A percentile compares a stretch with the other conserved stretches of the same genome.
Conservation (phyloP, 2,329 filamentous ascomycete genomes). For the Fusarium sp. region DNA sequence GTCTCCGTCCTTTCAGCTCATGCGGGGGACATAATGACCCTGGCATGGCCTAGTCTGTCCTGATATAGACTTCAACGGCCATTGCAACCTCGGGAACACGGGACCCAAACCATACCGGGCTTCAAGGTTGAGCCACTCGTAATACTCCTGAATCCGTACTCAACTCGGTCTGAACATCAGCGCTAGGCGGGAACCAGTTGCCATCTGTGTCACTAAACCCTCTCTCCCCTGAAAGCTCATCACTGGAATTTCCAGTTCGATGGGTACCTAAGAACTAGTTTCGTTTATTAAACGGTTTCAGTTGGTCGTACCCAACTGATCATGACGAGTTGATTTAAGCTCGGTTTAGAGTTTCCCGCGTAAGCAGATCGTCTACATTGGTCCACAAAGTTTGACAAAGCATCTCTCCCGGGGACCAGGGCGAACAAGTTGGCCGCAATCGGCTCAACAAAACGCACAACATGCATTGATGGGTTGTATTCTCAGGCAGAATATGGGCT, state of each 20-base stretch:
- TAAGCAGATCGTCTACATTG: not conserved
- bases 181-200: not conserved
- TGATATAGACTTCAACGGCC: not conserved
- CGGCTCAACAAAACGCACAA: not conserved
- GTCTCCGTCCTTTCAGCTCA: too few species aligned
- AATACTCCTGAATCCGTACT: too few species aligned
- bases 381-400: not conserved
- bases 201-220: not conserved
- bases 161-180: too few species aligned
- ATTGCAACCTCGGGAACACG: not conserved
- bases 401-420: not conserved
- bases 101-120: constrained; percentile 7
- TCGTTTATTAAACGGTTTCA: too few species aligned
- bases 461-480: too few species aligned
- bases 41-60: too few species aligned
- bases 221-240: not conserved
- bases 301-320: not conserved
- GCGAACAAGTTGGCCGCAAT: too few species aligned
- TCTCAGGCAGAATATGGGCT: not conserved
- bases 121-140: too few species aligned
- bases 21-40: too few species aligned
- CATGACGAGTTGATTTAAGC: not conserved
- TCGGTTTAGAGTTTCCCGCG: not conserved
- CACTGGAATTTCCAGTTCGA: not conserved
- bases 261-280: too few species aligned